Base-by-base conservation (phyloP, 2,329 filamentous ascomycete species). In the Bipolaris oryzae region DNA sequence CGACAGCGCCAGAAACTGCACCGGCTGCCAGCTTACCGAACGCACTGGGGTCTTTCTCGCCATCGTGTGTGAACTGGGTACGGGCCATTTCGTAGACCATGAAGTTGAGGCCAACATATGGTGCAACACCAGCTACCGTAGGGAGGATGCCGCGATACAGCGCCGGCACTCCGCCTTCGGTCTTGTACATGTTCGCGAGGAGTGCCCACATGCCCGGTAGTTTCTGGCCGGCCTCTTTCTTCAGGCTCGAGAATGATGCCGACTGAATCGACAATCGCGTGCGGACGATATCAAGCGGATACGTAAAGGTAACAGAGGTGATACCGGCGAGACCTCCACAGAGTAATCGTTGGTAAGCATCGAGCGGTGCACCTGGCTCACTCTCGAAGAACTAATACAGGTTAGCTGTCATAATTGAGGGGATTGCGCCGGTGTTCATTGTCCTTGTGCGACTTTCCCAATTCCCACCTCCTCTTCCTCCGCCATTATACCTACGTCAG, bases 51-150 rank as follows among this genome's bases (percentile, higher is more conserved):
- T 96, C 91, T 71, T 90, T 85, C 61, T 96, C 88, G 42, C 95
- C 95, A 49, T 96, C 91, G 1, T 88, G 89, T 0, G 95, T 99
- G 65, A 99, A 83, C 66, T 89, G 88, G 69, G 88, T 87, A 58
- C 95, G 88, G 56, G 93, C 89, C 46, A 89, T 89, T 77, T 99
- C 95, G 78, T 99, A 99, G 5, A 91, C 92, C 92, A 98, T 98
- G 77, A 99, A 99, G 76, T 99, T 99, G 52, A 99, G 82, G 37
- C 95, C 95, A 60, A 99, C 94, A 75, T 98, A 98, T 65, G 95
- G 95, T 38, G 95, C 95, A 33, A 99, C 95, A 47, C 95, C 95
- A 38, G 94, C 92, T 34, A 99, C 88, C 0, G 95, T 99, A 2
- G 95, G 95, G 49, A 97, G 77, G 61, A 99, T 96, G 53, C 95